Percentiles rank a stretch among this genome's conserved stretches.
Conservation (phyloP, 164 flowering plant species). For the Akebia trifoliata region DNA sequence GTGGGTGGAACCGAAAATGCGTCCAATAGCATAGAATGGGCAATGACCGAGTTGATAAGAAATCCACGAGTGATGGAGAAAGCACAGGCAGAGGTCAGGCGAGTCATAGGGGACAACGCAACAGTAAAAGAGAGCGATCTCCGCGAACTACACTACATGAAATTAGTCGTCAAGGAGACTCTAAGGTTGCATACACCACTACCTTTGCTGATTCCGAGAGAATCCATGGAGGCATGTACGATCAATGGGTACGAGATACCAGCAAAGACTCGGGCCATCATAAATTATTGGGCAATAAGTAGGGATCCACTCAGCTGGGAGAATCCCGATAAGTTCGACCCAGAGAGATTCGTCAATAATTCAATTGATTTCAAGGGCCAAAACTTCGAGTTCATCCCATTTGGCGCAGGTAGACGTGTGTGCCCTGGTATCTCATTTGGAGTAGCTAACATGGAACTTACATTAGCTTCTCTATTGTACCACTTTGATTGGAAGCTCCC, state of each 20-base stretch:
- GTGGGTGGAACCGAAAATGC: slow-evolving; percentile 6
- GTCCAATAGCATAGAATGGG: slow-evolving; percentile 15
- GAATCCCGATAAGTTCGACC: too few relatives aligned
- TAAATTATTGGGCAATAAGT: slow-evolving; percentile 6
- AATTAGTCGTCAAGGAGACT: slow-evolving; percentile 8
- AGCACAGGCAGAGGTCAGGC: slow-evolving; percentile 15
- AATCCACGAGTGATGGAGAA: slow-evolving; percentile 4
- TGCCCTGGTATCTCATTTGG: too few relatives aligned
- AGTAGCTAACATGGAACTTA: too few relatives aligned
- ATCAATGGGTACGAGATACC: slow-evolving; percentile 12
- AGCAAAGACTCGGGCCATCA: not conserved
- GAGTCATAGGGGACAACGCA: not conserved
- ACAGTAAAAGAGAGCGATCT: slow-evolving; percentile 1
- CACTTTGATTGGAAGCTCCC: too few relatives aligned
- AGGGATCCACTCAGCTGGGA: too few relatives aligned
- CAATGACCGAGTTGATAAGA: slow-evolving; percentile 16
- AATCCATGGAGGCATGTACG: slow-evolving; percentile 9
- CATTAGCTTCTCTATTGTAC: too few relatives aligned
- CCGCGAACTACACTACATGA: slow-evolving; percentile 3
- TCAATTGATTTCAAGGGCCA: too few relatives aligned
- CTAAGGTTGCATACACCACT: slow-evolving; percentile 8
- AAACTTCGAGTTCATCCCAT: too few relatives aligned
- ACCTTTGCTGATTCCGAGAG: slow-evolving; percentile 15
- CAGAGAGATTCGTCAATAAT: too few relatives aligned
- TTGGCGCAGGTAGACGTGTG: too few relatives aligned